Base-by-base conservation (phyloP, 306 rosid genomes). In the Lathyrus sativus region DNA sequence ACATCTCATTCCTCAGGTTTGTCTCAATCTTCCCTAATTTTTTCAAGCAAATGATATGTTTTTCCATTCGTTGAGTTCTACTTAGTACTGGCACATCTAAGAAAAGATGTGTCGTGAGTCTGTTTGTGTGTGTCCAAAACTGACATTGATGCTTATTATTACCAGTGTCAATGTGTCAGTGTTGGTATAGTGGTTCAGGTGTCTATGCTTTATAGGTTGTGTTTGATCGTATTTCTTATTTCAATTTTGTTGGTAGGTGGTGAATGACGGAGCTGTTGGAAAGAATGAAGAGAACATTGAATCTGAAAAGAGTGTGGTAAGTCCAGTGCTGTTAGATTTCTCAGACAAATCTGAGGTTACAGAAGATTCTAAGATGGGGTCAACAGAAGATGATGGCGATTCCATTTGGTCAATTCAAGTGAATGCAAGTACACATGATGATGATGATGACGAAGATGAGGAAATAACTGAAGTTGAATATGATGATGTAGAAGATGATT, bases 371-470 rank as follows among this genome's bases (percentile, higher is more conserved):
- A 62, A 62, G 62, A 72, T 51, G 19, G 90, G 87, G 1, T 54
- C 73, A 29, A 67, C 75, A 0, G 97, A 88, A 31, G 99, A 95
- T 24, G 99, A 87, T 66, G 85, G 78, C 49, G 81, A 91, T 19
- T 95, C 97, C 2, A 9, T 90, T 28, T 95, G 99, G 99, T 95
- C 97, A 2, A 85, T 90, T 4, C 97, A 90, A 68, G 97, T 82
- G 14, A 93, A 93, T 54, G 96, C 89, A 22, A 88, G 96, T 55
- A 78, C 77, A 9, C 82, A 55, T 11, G 90, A 79, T 31, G 91
- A 85, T 49, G 88, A 85, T 14, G 91, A 84, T 1, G n/a, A n/a
- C n/a, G 91, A 87, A 2, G 89, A 54, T 70, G 82, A 37, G 11
- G 81, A 70, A 18, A 82, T 65, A 38, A 61, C 19, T 3, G 93